Evolutionary conservation across 2,329 filamentous ascomycete species (phyloP), one percentile per base, ranked within the genome.

Genomic region (Beauveria bassiana): DNA sequence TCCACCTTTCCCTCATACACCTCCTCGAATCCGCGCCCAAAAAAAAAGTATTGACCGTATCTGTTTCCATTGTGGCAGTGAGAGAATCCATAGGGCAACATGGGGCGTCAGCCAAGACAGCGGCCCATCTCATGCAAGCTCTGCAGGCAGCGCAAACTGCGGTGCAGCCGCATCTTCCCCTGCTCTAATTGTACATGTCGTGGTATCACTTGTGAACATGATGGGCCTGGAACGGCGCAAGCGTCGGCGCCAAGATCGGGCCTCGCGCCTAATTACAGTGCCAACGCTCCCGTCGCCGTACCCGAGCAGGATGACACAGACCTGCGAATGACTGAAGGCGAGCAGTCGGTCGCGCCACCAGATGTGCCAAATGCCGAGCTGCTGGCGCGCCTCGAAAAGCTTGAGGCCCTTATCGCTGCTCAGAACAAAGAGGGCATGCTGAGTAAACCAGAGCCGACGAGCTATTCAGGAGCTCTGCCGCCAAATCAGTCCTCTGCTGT

Each of bases 151-250:
- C 72, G 71, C 61, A 75, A 74, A 66, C 63, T 74, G 49, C 69
- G 73, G 45, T 75, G 73, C 66, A 74, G 72, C 59, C 70, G 73
- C 46, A 66, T 70, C 53, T 73, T 74, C 56, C 73, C 73, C 3
- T 75, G 73, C 63, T 68, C 69, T 54, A 74, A 74, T 67, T 74
- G 73, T 64, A 71, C 70, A 54, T 70, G 68, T 63, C 71, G 73
- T 64, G 72, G 72, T 63, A 65, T 74, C 26, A 64, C 65, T 22
- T 74, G 73, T 64, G 50, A 59, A 12, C 63, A 64, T 20, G 60
- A 59, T n/a, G 61, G 61, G 16, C 53, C 51, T 26, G 40, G 16
- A 38, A 50, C 56, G 45, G 49, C 52, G 14, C 53, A 26, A 16
- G 22, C 53, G 50, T 40, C 49, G 10, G 28, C 56, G 56, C 46